Base-by-base conservation (phyloP, 306 rosid genomes). In the Begonia loranthoides region DNA sequence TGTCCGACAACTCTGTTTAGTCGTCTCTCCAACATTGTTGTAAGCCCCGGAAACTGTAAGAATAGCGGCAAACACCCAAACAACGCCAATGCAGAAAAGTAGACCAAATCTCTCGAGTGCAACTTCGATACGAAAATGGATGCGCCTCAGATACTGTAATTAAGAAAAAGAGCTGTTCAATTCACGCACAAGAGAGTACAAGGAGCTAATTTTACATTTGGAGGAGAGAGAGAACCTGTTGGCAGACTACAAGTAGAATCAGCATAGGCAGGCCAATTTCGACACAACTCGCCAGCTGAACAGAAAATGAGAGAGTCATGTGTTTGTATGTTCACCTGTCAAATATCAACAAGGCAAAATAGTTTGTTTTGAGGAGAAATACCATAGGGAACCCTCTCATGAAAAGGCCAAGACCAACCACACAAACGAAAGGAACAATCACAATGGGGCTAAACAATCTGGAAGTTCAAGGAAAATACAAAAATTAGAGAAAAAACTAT, bases 221-320 rank as follows among this genome's bases (percentile, higher is more conserved):
- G 17, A 28, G 59, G 34, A 28, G 13, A 53, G 13, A 39, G 48
- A 48, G 41, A 64, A 84, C 97, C 95, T 84, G 97, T 52, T 89
- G 97, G 10, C 61, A 65, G 39, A 90, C 34, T 56, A 90, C 78
- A 17, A 85, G 66, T 19, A 90, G 57, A 66, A 90, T 76, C 57
- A 90, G 79, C 97, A 90, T 90, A 13, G 95, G 95, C 64, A 78
- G 61, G 63, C 85, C 99, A 57, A 90, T 76, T 73, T 86, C 82
- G 69, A 86, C 79, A 49, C 99, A 90, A 59, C 76, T 65, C 24
- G 71, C 99, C 54, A 90, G 82, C 99, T 90, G 83, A 55, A 58
- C 50, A 57, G 51, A 65, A 62, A 45, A 77, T 1, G 21, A 38
- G 17, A 63, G 51, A 61, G 60, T 52, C 73, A 69, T 33, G 24